Percentiles rank a stretch among this genome's conserved stretches.
These are phyloP conservation scores for Athelia psychrophila DNA, from an alignment of 1,284 basidiomycete species.

Conservation along the genomic window DNA sequence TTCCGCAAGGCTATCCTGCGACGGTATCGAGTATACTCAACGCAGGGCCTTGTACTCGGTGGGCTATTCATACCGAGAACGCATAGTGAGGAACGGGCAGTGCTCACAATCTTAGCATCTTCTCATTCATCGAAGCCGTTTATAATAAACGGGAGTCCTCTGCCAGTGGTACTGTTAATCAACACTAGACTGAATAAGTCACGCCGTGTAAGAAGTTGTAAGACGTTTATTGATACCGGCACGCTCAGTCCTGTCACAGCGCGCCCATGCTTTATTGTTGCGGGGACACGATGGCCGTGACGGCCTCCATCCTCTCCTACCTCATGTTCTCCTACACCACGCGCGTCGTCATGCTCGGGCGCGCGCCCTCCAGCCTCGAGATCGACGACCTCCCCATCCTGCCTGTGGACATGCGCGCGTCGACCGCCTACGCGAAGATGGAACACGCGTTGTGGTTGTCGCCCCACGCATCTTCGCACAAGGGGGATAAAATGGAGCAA, in stretches of 20 bases:
- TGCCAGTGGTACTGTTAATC: too few relatives aligned
- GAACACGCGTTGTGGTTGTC: constrained; percentile 36
- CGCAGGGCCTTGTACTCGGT: constrained; percentile 80
- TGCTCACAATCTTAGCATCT: constrained; percentile 77
- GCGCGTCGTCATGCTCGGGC: too few relatives aligned
- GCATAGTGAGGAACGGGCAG: constrained; percentile 3
- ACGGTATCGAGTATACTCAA: constrained; percentile 71
- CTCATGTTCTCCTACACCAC: constrained; percentile 83
- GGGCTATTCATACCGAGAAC: neutral
- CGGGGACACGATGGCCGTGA: too few relatives aligned
- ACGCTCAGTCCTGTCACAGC: too few relatives aligned
- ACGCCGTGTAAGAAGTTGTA: too few relatives aligned
- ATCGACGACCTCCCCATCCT: constrained; percentile 85
- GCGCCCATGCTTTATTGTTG: too few relatives aligned
- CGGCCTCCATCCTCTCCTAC: constrained; percentile 56
- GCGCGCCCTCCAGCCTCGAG: constrained; percentile 82
- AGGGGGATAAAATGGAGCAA: too few relatives aligned
- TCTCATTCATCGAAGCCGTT: constrained; percentile 91
- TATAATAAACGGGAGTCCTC: too few relatives aligned
- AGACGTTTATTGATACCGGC: too few relatives aligned
- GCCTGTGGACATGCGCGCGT: constrained; percentile 66
- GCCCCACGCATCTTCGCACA: too few relatives aligned
- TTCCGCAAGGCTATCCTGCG: constrained; percentile 80
- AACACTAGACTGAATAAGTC: too few relatives aligned
- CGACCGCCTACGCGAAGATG: constrained; percentile 52